Evolutionary conservation across 768 basidiomycete genomes (phyloP), one percentile per base, ranked within the genome.

Genomic region (Boletus coccyginus): DNA sequence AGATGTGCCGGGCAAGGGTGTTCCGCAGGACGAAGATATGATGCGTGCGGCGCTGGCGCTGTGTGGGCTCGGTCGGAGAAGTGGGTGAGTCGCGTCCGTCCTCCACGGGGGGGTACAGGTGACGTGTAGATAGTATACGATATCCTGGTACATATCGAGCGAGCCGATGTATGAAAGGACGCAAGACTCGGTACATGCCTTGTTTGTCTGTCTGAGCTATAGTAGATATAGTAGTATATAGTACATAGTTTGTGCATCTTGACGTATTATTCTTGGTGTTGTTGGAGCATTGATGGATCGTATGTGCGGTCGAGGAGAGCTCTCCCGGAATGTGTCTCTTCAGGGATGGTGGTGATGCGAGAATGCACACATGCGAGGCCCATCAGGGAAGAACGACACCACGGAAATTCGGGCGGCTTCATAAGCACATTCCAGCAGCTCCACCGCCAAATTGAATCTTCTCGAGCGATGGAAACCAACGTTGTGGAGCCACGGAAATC

Each of bases 31-130:
- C 66, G 82, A 86, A 35, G 86, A 86, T 53, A 81, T 83, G 71
- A 85, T 89, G 82, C 81, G 80, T 57, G 87, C 86, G 24, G 87
- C 87, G 29, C 72, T 87, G 40, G 83, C 82, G 42, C 70, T 89
- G 19, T 88, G 86, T 66, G 86, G 87, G 35, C 74, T 79, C 38
- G 73, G 77, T 39, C 67, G 71, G 44, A 51, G 59, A 55, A 52
- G 57, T 7, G 61, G 47, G 35, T 66, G 57, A 66, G 46, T 29
- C 35, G 38, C 39, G 38, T 39, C 38, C 38, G 38, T 39, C 7
- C 35, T 35, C 14, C 6, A 14, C 35, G 35, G 35, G 14, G 14
- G 13, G 27, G n/a, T 27, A 27, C 35, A 35, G 13, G 35, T 9
- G 13, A 5, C 27, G 33, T 51, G 54, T 62, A 52, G 47, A 62